Conservation (phyloP, 306 rosid species). For the Amphicarpaea edgeworthii region DNA sequence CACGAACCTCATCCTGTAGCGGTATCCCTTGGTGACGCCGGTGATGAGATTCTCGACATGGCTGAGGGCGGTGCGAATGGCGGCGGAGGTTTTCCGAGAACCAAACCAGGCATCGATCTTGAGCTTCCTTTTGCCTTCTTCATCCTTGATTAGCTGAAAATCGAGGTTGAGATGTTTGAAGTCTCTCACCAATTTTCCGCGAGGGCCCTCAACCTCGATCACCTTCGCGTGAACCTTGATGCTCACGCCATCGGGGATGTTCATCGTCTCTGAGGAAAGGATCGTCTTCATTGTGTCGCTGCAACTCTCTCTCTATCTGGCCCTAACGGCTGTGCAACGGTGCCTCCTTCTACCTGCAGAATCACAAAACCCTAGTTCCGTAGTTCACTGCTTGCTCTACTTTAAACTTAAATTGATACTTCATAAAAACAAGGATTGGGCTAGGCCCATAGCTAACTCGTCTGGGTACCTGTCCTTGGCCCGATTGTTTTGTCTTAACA, state of each 20-base stretch:
- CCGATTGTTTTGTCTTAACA: too few species aligned
- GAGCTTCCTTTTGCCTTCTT: slow-evolving; percentile 65
- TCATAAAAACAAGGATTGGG: too few species aligned
- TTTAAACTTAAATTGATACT: too few species aligned
- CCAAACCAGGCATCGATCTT: slow-evolving; percentile 84
- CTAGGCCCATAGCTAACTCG: too few species aligned
- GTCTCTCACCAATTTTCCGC: slow-evolving; percentile 74
- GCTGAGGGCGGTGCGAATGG: slow-evolving; percentile 85
- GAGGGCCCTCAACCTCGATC: slow-evolving; percentile 83
- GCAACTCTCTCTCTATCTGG: too few species aligned
- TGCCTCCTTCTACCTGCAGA: too few species aligned
- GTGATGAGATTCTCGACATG: slow-evolving; percentile 84
- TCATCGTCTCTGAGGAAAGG: slow-evolving; percentile 76
- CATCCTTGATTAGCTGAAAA: slow-evolving; percentile 71
- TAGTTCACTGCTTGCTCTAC: too few species aligned
- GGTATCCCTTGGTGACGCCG: slow-evolving; percentile 88
- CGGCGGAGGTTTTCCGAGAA: slow-evolving; percentile 80
- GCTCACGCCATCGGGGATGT: slow-evolving; percentile 80
- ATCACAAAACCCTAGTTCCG: too few species aligned
- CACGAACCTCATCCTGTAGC: slow-evolving; percentile 91
- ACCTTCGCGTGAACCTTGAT: slow-evolving; percentile 85
- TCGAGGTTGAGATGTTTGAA: slow-evolving; percentile 86
- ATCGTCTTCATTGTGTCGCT: slow-evolving; percentile 71
- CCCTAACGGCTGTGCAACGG: too few species aligned
- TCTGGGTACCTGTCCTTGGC: too few species aligned